Base-by-base conservation (phyloP, 1,284 basidiomycete species). In the Salmacisia buchloeana region DNA sequence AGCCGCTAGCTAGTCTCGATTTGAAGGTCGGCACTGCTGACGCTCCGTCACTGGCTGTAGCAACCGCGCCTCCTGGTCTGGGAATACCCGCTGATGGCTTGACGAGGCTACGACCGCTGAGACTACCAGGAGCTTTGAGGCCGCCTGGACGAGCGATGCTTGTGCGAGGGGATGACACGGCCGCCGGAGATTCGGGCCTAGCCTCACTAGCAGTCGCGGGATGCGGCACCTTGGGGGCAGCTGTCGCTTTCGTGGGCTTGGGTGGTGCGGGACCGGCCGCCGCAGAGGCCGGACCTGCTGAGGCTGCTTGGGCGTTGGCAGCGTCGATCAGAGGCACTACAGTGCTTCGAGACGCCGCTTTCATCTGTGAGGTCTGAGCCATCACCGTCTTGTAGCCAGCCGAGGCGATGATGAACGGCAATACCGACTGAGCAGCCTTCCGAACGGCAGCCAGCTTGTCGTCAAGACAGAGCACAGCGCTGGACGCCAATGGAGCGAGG, bases 401-500 rank as follows among this genome's bases (percentile, higher is more conserved):
- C 57, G 83, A 87, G 9, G 84, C 82, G 58, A 98, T 88, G 59
- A 99, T 82, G 57, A 83, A 83, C 0, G 93, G 92, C 23, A 99
- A 81, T 23, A 94, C 81, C 1, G 87, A 87, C 68, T 91, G 88
- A 0, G 94, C 92, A 10, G 87, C 88, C 81, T 97, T 97, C 65
- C 96, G 87, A 5, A 98, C 91, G 71, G 98, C 94, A 5, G 85
- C 86, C 71, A 84, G 94, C 46, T 93, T 87, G 80, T 98, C 96
- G 76, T 99, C 96, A 23, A 98, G 85, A 68, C 88, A 92, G 7
- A 84, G 81, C 13, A 99, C 85, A n/a, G 92, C 82, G 0, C 87
- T 84, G 3, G 84, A 79, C 5, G 86, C 86, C 83, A 93, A 88
- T 46, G 85, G 83, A 36, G 84, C 84, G 23, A 98, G 82, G 76